Conservation (phyloP, 2,329 filamentous ascomycete genomes). For the Exophiala sp. region DNA sequence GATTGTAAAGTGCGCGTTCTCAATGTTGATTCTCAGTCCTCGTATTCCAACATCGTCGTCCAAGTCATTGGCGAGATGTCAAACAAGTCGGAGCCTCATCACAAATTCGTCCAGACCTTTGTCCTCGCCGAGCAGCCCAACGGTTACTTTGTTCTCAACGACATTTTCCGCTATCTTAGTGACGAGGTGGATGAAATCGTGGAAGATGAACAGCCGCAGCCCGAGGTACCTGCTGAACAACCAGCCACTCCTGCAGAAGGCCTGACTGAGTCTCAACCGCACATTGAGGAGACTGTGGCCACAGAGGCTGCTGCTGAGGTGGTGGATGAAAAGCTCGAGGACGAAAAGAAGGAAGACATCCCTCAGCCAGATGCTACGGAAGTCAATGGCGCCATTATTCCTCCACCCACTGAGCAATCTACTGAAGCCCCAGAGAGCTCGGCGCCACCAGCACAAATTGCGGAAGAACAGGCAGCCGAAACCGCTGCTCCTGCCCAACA, state of each 20-base stretch:
- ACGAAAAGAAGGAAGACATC: slow-evolving; percentile 37
- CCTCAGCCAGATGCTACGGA: slow-evolving; percentile 36
- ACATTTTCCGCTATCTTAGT: slow-evolving; percentile 90
- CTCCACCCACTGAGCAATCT: slow-evolving; percentile 38
- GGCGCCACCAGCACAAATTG: slow-evolving; percentile 15
- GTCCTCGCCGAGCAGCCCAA: slow-evolving; percentile 93
- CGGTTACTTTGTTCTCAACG: slow-evolving; percentile 96
- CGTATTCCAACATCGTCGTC: slow-evolving; percentile 88
- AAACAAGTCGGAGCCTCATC: slow-evolving; percentile 83
- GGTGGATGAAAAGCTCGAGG: slow-evolving; percentile 72
- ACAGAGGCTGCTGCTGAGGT: slow-evolving; percentile 45
- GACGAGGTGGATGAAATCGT: slow-evolving; percentile 63
- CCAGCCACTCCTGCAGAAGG: slow-evolving; percentile 39
- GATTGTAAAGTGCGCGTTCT: slow-evolving; percentile 97
- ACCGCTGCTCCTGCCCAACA: slow-evolving; percentile 45
- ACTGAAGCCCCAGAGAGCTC: slow-evolving; percentile 27
- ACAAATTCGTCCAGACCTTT: slow-evolving; percentile 97
- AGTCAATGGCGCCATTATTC: slow-evolving; percentile 41
- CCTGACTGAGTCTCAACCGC: slow-evolving; percentile 39
- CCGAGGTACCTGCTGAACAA: slow-evolving; percentile 30
- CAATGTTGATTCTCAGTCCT: slow-evolving; percentile 94
- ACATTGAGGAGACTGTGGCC: slow-evolving; percentile 32
- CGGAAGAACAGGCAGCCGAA: slow-evolving; percentile 40
- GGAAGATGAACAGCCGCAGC: slow-evolving; percentile 36
- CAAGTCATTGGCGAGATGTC: slow-evolving; percentile 98